Evolutionary conservation across 306 rosid genomes (phyloP).

Genomic region (Acacia melanoxylon): DNA sequence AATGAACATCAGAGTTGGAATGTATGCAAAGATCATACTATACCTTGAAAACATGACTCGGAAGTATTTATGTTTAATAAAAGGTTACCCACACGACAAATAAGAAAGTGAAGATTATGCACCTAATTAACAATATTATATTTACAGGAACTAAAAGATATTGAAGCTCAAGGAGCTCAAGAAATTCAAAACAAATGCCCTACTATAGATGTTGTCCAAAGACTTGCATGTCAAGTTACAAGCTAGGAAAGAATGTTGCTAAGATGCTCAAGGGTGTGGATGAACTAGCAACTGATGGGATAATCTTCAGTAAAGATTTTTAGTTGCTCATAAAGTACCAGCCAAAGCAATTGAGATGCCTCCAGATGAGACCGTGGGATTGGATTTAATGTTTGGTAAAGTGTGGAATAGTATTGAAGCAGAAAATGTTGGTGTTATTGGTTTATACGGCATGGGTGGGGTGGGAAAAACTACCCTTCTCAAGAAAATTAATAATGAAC

Average conservation of each 20-base stretch:
- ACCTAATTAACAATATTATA: neutral
- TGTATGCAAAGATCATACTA: neutral
- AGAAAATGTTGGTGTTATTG: neutral
- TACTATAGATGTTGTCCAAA: neutral
- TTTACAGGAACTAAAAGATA: neutral
- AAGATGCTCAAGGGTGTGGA: neutral
- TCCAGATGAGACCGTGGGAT: neutral
- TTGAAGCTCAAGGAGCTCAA: neutral
- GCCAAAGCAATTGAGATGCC: neutral
- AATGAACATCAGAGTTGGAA: neutral
- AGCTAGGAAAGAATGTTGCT: neutral
- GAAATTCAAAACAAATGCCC: neutral
- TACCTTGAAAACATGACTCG: neutral
- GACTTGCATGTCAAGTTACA: neutral
- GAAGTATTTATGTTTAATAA: neutral
- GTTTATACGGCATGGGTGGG: neutral
- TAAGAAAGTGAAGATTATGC: neutral
- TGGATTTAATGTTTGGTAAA: neutral
- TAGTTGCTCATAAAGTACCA: neutral
- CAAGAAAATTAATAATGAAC: neutral
- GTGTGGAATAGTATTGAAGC: neutral
- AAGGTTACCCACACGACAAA: neutral
- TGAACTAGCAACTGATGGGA: neutral
- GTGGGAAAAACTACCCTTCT: neutral
- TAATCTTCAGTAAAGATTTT: neutral